These are phyloP conservation scores for Phytophthora megakarya DNA, from an alignment of 352 stramenopile species.

Conservation along the genomic window DNA sequence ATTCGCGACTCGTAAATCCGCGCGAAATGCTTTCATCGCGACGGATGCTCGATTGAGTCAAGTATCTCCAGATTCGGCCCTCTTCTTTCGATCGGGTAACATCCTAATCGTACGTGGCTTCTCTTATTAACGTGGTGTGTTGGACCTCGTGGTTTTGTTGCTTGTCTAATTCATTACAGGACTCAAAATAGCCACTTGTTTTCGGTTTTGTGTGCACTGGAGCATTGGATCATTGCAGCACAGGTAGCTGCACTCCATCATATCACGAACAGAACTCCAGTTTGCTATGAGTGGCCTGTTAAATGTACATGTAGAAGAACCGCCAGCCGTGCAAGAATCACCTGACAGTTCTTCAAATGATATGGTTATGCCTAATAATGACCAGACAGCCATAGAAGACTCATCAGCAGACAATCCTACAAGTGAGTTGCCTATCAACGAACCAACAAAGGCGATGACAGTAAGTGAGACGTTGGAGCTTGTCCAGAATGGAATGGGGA, in stretches of 20 bases:
- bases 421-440: background rate
- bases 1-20: conserved; percentile 65
- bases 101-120: conserved; percentile 24
- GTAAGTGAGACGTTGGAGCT: conserved; percentile 40
- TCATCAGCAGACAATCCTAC: background rate
- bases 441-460: background rate
- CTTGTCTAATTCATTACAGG: background rate
- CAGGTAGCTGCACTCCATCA: too few species aligned
- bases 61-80: background rate
- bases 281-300: too few species aligned
- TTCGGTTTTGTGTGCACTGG: too few species aligned
- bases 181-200: conserved; percentile 18
- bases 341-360: background rate
- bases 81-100: conserved; percentile 5
- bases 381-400: background rate
- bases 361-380: background rate
- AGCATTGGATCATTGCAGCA: too few species aligned
- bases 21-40: background rate
- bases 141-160: background rate
- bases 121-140: background rate
- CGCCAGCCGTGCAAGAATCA: background rate
- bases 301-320: background rate
- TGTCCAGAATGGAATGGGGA: conserved; percentile 55
- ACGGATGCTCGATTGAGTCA: background rate
- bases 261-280: too few species aligned